Evolutionary conservation across 805 yeast species (phyloP).

Genomic region (Wickerhamomyces pijperi): DNA sequence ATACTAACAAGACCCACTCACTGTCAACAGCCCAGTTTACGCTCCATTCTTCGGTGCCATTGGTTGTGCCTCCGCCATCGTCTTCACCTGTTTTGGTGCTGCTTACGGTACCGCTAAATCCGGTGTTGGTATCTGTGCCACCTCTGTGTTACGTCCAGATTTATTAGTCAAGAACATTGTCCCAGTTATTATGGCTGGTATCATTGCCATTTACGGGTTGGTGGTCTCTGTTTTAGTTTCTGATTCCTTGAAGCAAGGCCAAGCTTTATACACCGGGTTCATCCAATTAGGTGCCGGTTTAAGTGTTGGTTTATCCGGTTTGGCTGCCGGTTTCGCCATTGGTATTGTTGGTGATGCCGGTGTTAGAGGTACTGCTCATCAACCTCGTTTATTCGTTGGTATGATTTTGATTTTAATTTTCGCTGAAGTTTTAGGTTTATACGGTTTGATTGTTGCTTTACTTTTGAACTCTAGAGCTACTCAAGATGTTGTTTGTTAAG

Average conservation of each 20-base stretch:
- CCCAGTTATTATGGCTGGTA: conserved; percentile 99
- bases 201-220: conserved; percentile 94
- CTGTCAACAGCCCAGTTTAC: conserved; percentile 23
- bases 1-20: neutral
- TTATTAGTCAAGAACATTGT: conserved; percentile 85
- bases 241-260: conserved; percentile 77
- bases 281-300: conserved; percentile 97
- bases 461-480: conserved; percentile 96
- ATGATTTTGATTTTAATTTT: conserved; percentile 97
- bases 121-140: conserved; percentile 98
- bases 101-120: conserved; percentile 98
- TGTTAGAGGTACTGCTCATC: conserved; percentile 97
- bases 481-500: conserved; percentile 76
- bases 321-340: conserved; percentile 98
- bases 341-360: conserved; percentile 99
- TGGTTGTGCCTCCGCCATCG: conserved; percentile 98
- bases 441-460: conserved; percentile 96
- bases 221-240: conserved; percentile 94
- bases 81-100: conserved; percentile 98
- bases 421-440: conserved; percentile 97
- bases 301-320: conserved; percentile 92
- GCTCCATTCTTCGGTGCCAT: conserved; percentile 97
- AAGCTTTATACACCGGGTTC: conserved; percentile 93
- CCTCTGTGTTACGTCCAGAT: conserved; percentile 96
- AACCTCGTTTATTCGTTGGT: conserved; percentile 96